phyloP scores from a whole-genome alignment of 768 basidiomycete genomes.

The Suillus sp. region DNA sequence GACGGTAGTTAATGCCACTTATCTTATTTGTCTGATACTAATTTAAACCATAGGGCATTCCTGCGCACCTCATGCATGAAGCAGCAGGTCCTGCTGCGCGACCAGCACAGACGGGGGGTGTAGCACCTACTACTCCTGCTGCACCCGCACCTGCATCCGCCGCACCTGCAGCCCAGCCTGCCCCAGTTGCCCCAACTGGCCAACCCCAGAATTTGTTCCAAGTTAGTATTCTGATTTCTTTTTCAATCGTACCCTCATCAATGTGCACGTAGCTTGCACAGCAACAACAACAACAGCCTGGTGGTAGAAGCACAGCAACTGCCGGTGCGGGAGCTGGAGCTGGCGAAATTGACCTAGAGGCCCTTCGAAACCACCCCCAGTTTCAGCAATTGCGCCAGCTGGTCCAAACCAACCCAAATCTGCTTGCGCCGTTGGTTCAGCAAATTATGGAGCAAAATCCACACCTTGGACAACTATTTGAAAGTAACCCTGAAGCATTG shows the following conservation, averaged over 20 bases:
- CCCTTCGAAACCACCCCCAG: constrained; percentile 63
- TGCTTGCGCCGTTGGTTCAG: constrained; percentile 81
- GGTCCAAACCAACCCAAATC: constrained; percentile 72
- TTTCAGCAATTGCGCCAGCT: constrained; percentile 74
- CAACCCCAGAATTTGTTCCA: constrained; percentile 88
- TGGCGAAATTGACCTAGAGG: constrained; percentile 45
- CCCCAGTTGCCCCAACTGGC: constrained; percentile 39
- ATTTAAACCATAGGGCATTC: constrained; percentile 65
- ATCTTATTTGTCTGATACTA: constrained; percentile 13
- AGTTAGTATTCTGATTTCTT: constrained; percentile 41
- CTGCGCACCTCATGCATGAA: constrained; percentile 63
- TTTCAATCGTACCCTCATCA: neutral
- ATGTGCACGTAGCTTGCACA: constrained; percentile 59
- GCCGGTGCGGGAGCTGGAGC: constrained; percentile 28
- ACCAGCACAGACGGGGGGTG: constrained; percentile 30
- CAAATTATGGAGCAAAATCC: constrained; percentile 80
- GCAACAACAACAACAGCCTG: constrained; percentile 54
- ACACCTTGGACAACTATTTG: constrained; percentile 65
- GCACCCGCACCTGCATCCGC: constrained; percentile 34
- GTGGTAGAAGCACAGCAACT: constrained; percentile 36
- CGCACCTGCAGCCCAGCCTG: constrained; percentile 40
- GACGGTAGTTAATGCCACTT: constrained; percentile 56
- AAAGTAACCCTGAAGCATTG: constrained; percentile 71
- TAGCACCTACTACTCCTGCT: constrained; percentile 36
- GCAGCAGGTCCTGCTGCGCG: constrained; percentile 17